These are phyloP conservation scores for Fusarium mangiferae DNA, from an alignment of 2,329 filamentous ascomycete genomes.

Conservation along the genomic window DNA sequence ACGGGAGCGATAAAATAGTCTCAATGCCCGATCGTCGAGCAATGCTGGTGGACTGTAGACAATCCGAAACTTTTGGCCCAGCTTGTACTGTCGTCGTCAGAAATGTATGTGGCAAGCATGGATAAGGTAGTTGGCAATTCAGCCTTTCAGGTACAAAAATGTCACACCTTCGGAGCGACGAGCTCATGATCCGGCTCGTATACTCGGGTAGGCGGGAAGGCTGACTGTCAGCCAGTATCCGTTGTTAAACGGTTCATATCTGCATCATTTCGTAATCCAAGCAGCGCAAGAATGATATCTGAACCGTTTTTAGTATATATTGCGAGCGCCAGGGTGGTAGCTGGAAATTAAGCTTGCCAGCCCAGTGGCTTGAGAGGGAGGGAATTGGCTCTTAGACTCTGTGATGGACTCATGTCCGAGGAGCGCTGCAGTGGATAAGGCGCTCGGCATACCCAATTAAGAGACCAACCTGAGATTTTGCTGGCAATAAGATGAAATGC, in stretches of 20 bases:
- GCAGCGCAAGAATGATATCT: not conserved
- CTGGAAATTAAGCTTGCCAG: conserved; percentile 3
- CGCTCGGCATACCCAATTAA: conserved; percentile 13
- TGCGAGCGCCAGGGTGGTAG: not conserved
- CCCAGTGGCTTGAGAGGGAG: not conserved
- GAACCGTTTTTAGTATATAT: conserved; percentile 3
- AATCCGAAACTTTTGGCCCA: not conserved
- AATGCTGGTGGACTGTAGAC: conserved; percentile 3
- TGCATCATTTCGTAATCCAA: not conserved
- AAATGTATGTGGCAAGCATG: not conserved
- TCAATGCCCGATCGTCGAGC: conserved; percentile 11
- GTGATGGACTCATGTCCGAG: not conserved
- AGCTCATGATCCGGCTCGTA: conserved; percentile 9
- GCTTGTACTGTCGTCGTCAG: not conserved
- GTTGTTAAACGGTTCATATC: not conserved
- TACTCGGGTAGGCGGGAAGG: not conserved
- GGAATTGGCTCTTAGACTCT: not conserved
- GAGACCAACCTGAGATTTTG: conserved; percentile 6
- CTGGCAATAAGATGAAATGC: conserved; percentile 2
- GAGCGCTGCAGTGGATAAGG: not conserved
- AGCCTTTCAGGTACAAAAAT: not conserved
- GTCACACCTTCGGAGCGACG: not conserved
- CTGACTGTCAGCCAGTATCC: not conserved
- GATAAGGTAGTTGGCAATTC: not conserved
- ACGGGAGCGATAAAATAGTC: not conserved